Conservation (phyloP, 1,284 basidiomycete species). For the Taiwanofungus camphoratus region DNA sequence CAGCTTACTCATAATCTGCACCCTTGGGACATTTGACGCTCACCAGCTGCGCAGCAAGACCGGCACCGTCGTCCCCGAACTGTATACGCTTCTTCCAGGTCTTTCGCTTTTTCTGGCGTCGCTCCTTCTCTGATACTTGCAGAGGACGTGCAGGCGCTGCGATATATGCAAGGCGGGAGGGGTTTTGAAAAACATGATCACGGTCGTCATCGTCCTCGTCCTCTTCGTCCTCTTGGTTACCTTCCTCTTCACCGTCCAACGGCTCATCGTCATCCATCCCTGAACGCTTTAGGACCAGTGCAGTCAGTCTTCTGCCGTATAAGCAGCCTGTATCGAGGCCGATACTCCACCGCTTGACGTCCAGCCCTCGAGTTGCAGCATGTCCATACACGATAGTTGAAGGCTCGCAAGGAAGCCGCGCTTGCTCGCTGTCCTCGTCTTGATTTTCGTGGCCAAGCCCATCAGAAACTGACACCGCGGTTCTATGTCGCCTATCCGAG, state of each 20-base stretch:
- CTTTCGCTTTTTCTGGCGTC: conserved; percentile 9
- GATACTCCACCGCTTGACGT: conserved; percentile 73
- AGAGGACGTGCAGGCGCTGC: neutral
- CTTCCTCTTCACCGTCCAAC: conserved; percentile 8
- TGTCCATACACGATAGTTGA: conserved; percentile 82
- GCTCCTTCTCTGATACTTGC: neutral
- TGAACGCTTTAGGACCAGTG: conserved; percentile 46
- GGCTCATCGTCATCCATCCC: conserved; percentile 9
- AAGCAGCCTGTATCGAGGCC: conserved; percentile 84
- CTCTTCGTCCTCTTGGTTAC: conserved; percentile 21
- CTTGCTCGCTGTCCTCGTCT: conserved; percentile 9
- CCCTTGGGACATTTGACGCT: conserved; percentile 23
- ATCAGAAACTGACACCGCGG: neutral
- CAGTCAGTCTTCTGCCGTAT: conserved; percentile 48
- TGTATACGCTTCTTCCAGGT: conserved; percentile 16
- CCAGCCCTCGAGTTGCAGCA: conserved; percentile 68
- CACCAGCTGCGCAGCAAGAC: conserved; percentile 19
- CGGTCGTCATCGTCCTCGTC: conserved; percentile 22
- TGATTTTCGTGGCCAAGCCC: conserved; percentile 7
- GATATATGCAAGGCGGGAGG: conserved; percentile 12
- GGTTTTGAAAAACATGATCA: too few species aligned
- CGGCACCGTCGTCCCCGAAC: conserved; percentile 22
- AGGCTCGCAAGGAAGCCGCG: conserved; percentile 58
- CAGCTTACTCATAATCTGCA: conserved; percentile 12
- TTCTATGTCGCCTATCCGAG: too few species aligned